A percentile compares a stretch with the other conserved stretches of the same genome.
These are phyloP conservation scores for Coniochaeta sp. DNA, from an alignment of 2,329 filamentous ascomycete species.

Conservation along the genomic window DNA sequence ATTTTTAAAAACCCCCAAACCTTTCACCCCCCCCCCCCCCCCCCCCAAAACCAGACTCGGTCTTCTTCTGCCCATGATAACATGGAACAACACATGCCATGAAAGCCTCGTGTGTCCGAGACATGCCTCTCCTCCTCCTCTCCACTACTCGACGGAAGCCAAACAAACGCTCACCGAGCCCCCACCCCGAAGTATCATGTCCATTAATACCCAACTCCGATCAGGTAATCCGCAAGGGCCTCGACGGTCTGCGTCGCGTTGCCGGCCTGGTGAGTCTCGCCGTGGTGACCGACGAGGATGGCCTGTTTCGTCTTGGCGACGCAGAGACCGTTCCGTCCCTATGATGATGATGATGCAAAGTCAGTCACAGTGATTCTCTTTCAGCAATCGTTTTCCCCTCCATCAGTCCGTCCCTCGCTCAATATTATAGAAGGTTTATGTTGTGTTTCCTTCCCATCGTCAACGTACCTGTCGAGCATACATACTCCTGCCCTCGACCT, in stretches of 20 bases:
- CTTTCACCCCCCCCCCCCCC: too few relatives aligned
- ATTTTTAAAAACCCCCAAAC: too few relatives aligned
- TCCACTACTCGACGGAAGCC: slow-evolving; percentile 9
- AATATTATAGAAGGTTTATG: too few relatives aligned
- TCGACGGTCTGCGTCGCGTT: slow-evolving; percentile 74
- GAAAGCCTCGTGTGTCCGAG: not conserved
- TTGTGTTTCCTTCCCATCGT: not conserved
- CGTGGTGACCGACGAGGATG: slow-evolving; percentile 83
- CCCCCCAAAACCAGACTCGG: too few relatives aligned
- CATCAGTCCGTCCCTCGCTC: too few relatives aligned
- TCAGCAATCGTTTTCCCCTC: too few relatives aligned
- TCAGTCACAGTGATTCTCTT: too few relatives aligned
- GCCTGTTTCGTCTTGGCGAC: slow-evolving; percentile 84
- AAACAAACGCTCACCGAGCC: slow-evolving; percentile 8
- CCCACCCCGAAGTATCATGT: not conserved
- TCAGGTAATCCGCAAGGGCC: slow-evolving; percentile 80
- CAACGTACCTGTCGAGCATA: slow-evolving; percentile 75
- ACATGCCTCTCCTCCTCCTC: too few relatives aligned
- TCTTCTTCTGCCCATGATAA: not conserved
- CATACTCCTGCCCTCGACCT: slow-evolving; percentile 68
- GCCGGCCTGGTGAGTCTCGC: slow-evolving; percentile 64
- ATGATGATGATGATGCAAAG: slow-evolving; percentile 1
- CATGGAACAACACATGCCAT: not conserved
- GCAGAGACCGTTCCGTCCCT: slow-evolving; percentile 72
- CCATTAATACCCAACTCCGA: slow-evolving; percentile 66